Base-by-base conservation (phyloP, 1,139 yeast genomes). In the Geotrichum bryndzae region DNA sequence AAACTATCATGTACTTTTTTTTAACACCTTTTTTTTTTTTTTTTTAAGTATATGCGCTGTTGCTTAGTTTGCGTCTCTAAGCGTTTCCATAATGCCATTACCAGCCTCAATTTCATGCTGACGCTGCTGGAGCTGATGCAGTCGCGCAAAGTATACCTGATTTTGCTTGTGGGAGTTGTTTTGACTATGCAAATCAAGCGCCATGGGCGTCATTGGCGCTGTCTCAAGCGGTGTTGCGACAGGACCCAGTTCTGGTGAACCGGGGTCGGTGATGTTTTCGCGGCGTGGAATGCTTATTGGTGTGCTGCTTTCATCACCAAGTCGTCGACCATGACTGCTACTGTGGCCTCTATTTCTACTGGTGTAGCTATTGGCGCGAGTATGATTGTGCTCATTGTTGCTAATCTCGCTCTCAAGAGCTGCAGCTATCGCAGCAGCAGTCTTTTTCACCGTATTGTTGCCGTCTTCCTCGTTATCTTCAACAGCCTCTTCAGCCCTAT, bases 131-230 rank as follows among this genome's bases (percentile, higher is more conserved):
- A 56, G 45, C 15, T 55, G 53, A 5, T 55, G 58, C 53, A 46
- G 29, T 4, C 45, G 54, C 18, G 58, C 31, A 31, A 56, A 41
- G 41, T 51, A 56, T 38, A 33, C 8, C 31, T 57, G 59, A 27
- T 41, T 57, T 48, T 57, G 59, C 23, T 33, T 31, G 23, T 41
- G 15, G 6, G 55, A 52, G 23, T 25, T 57, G 11, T 57, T 38
- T 22, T 57, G 59, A 31, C 55, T 52, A 13, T 58, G 58, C 27
- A 50, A 29, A 38, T 63, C 65, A 8, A 63, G 55, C 18, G 58
- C 58, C 65, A 63, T 63, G 10, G 65, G 65, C 23, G 65, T 63
- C 65, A 63, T 63, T 8, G 63, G 63, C 13, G 60, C 61, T 3
- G 57, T 45, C 27, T 57, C 63, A 23, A 56, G 41, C 3, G 65